A percentile compares a stretch with the other conserved stretches of the same genome.
Conservation (phyloP, 1,139 yeast species). For the Pichia sp. region DNA sequence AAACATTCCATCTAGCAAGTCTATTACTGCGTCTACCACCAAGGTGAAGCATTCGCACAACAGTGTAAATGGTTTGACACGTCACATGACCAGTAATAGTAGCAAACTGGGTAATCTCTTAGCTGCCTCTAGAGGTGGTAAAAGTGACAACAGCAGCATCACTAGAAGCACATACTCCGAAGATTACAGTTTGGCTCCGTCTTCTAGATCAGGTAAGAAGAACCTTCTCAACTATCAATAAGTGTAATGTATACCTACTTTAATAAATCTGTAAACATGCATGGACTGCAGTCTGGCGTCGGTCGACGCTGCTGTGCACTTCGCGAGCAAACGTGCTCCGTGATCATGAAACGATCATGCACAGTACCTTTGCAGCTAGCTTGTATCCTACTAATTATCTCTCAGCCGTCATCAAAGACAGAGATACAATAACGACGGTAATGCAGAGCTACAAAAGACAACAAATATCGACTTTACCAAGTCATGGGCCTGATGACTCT, state of each 20-base stretch:
- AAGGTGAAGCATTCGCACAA: neutral
- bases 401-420: no score
- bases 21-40: neutral
- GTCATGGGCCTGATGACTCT: slow-evolving; percentile 1
- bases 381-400: neutral
- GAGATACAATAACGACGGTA: neutral
- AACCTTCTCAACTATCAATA: slow-evolving; percentile 13
- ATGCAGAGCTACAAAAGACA: slow-evolving; percentile 13
- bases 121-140: neutral
- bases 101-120: neutral
- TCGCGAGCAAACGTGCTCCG: no score
- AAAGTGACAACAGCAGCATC: neutral
- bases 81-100: neutral
- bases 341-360: no score
- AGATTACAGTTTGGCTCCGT: neutral
- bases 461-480: slow-evolving; percentile 2
- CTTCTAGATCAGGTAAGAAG: slow-evolving; percentile 5
- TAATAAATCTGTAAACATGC: no score
- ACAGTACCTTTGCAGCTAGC: neutral
- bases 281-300: no score
- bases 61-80: neutral
- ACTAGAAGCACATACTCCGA: slow-evolving; percentile 1
- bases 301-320: neutral
- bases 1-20: neutral
- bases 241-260: no score